phyloP scores from a whole-genome alignment of 805 yeast species.

The Candida pseudofarinosa region DNA sequence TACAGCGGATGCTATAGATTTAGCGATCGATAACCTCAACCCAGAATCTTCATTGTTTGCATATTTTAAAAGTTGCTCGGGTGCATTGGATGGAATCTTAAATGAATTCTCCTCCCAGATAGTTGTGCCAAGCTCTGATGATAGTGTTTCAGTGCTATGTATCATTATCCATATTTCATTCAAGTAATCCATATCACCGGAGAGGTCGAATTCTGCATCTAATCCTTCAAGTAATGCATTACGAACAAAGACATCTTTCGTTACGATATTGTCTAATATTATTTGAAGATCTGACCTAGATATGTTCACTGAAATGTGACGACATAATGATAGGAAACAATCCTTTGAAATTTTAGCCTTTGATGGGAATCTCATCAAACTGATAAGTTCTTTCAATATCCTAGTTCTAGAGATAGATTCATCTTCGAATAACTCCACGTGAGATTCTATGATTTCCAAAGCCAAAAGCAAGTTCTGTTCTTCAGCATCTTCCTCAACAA shows the following conservation, averaged over 20 bases:
- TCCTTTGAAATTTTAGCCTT: constrained; percentile 82
- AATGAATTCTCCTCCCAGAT: constrained; percentile 83
- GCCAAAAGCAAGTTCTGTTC: constrained; percentile 82
- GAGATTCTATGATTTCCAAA: constrained; percentile 67
- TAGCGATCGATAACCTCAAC: constrained; percentile 68
- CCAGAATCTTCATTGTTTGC: constrained; percentile 59
- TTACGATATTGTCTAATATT: constrained; percentile 52
- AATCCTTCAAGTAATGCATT: constrained; percentile 75
- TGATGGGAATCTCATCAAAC: constrained; percentile 67
- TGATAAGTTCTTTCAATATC: constrained; percentile 57
- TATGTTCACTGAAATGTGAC: constrained; percentile 64
- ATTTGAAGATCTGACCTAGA: constrained; percentile 53
- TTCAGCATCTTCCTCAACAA: constrained; percentile 77
- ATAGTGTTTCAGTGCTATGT: constrained; percentile 65
- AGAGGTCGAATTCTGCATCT: constrained; percentile 75
- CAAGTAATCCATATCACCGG: constrained; percentile 41
- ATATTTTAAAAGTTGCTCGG: constrained; percentile 45
- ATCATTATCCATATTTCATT: constrained; percentile 75
- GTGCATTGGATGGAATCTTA: constrained; percentile 40
- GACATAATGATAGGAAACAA: constrained; percentile 72
- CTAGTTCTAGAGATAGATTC: constrained; percentile 64
- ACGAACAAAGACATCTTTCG: constrained; percentile 69
- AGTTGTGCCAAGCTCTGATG: constrained; percentile 64
- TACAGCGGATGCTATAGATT: constrained; percentile 61
- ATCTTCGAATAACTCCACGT: constrained; percentile 65